Percentiles rank a stretch among this genome's conserved stretches.
phyloP scores from a whole-genome alignment of 2,329 filamentous ascomycete species.

The Stemphylium lycopersici region DNA sequence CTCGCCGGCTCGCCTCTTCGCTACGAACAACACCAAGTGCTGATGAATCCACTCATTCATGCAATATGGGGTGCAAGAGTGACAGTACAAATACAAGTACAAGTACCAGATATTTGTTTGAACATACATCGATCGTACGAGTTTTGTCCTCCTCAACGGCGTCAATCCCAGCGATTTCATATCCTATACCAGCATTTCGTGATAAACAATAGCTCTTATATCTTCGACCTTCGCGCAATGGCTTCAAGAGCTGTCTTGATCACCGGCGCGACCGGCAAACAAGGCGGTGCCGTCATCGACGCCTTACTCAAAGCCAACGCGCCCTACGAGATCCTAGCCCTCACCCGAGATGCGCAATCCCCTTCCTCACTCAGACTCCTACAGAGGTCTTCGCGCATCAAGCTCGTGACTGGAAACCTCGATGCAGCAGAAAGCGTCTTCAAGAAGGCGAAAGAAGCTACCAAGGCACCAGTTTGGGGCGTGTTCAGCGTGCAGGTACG shows the following conservation, averaged over 20 bases:
- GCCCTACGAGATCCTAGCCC: conserved; percentile 60
- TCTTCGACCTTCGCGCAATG: neutral
- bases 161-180: neutral
- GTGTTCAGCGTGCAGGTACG: conserved; percentile 41
- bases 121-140: neutral
- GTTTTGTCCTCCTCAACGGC: too few species aligned
- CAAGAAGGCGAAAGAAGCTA: conserved; percentile 47
- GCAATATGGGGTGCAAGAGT: neutral
- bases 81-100: neutral
- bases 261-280: conserved; percentile 54
- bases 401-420: conserved; percentile 62
- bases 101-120: neutral
- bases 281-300: conserved; percentile 51
- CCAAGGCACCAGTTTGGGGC: conserved; percentile 37
- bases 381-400: conserved; percentile 55
- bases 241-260: conserved; percentile 40
- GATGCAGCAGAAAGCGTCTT: conserved; percentile 60
- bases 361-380: conserved; percentile 56
- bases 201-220: neutral
- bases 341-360: conserved; percentile 61
- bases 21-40: neutral
- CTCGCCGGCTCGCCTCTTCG: conserved; percentile 3
- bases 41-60: neutral
- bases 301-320: conserved; percentile 46
- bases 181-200: neutral